Percentiles rank a stretch among this genome's conserved stretches.
Evolutionary conservation across 305 asterid species (phyloP).

Genomic region (Solanum hybrid): DNA sequence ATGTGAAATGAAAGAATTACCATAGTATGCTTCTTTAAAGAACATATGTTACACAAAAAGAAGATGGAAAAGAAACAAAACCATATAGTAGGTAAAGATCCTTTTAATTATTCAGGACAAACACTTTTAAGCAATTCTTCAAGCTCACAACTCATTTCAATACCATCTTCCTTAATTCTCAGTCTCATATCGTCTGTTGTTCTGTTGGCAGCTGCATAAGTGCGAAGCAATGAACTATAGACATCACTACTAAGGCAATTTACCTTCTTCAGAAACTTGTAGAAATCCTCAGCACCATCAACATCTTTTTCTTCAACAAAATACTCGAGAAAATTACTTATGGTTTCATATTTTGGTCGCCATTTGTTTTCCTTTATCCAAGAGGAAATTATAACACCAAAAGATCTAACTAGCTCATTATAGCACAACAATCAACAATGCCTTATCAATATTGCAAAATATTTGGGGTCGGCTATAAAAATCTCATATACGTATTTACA

Average conservation of each 20-base stretch:
- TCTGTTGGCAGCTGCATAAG: constrained; percentile 38
- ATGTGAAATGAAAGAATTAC: not conserved
- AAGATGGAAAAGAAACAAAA: not conserved
- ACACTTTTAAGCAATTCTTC: constrained; percentile 30
- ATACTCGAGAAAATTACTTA: constrained; percentile 23
- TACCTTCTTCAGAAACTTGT: constrained; percentile 41
- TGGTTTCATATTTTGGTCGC: constrained; percentile 26
- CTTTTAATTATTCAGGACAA: constrained; percentile 18
- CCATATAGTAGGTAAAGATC: not conserved
- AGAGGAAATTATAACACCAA: constrained; percentile 13
- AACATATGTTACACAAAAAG: not conserved
- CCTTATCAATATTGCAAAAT: not conserved
- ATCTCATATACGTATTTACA: not conserved
- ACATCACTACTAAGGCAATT: constrained; percentile 28
- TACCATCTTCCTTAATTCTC: constrained; percentile 42
- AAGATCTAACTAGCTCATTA: not conserved
- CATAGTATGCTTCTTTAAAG: not conserved
- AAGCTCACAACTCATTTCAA: constrained; percentile 34
- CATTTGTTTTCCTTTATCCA: constrained; percentile 17
- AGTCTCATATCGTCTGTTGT: constrained; percentile 17
- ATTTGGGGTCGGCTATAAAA: not conserved
- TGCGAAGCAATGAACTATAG: constrained; percentile 32
- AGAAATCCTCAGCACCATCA: constrained; percentile 51
- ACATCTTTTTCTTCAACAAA: constrained; percentile 37
- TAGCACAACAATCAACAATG: not conserved